These are phyloP conservation scores for Westerdykella aurantiaca DNA, from an alignment of 2,329 filamentous ascomycete species.

Conservation along the genomic window DNA sequence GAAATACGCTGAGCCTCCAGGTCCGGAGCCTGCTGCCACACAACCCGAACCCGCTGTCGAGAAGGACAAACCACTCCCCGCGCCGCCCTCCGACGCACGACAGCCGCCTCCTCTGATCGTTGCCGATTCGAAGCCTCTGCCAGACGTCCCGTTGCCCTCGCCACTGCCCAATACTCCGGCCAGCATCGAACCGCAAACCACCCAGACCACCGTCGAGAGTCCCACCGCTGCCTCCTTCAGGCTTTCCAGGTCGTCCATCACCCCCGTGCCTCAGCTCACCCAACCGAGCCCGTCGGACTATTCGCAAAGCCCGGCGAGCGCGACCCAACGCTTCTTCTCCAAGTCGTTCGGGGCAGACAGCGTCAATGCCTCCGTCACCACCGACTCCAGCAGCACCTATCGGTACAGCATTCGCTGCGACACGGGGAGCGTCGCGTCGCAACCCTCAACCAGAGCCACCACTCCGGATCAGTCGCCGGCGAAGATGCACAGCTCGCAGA, in stretches of 20 bases:
- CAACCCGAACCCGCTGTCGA: slow-evolving; percentile 16
- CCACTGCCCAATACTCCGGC: slow-evolving; percentile 26
- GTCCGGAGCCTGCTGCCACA: slow-evolving; percentile 8
- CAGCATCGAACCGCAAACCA: slow-evolving; percentile 19
- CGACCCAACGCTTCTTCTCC: slow-evolving; percentile 23
- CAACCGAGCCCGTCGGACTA: slow-evolving; percentile 23
- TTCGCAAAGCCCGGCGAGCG: slow-evolving; percentile 34
- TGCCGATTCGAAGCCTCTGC: slow-evolving; percentile 62
- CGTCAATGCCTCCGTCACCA: slow-evolving; percentile 65
- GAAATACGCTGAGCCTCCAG: slow-evolving; percentile 10
- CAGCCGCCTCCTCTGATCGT: slow-evolving; percentile 38
- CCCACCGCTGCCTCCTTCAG: slow-evolving; percentile 38
- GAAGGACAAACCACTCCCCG: slow-evolving; percentile 35
- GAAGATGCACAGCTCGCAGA: slow-evolving; percentile 54
- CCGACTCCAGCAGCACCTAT: slow-evolving; percentile 70
- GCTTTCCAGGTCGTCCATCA: slow-evolving; percentile 47
- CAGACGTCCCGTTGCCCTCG: slow-evolving; percentile 51
- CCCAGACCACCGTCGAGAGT: slow-evolving; percentile 21
- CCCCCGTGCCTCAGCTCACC: slow-evolving; percentile 25
- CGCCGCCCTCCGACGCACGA: slow-evolving; percentile 34
- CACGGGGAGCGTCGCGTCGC: slow-evolving; percentile 71
- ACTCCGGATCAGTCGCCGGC: slow-evolving; percentile 64
- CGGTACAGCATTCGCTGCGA: slow-evolving; percentile 69
- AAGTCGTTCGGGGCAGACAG: slow-evolving; percentile 48
- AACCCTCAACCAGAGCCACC: slow-evolving; percentile 79